Percentiles rank a stretch among this genome's conserved stretches.
phyloP scores from a whole-genome alignment of 192 early-diverging fungal species.

The Obelidium mucronatum region DNA sequence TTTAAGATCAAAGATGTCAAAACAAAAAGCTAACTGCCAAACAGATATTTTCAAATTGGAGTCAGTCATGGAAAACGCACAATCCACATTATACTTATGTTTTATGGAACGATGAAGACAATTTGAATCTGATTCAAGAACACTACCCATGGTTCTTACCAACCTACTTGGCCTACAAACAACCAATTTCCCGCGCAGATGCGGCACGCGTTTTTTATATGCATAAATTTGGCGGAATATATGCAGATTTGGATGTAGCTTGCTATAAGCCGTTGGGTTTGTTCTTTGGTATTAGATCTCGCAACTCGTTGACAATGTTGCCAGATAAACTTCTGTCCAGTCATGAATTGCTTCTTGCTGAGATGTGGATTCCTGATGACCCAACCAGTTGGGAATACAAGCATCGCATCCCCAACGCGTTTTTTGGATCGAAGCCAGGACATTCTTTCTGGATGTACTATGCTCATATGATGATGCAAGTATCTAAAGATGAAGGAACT shows the following conservation, averaged over 20 bases:
- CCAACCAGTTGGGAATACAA: not conserved
- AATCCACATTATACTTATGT: constrained; percentile 19
- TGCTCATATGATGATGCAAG: constrained; percentile 23
- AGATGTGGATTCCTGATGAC: not conserved
- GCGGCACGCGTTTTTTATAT: constrained; percentile 45
- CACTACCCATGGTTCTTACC: constrained; percentile 51
- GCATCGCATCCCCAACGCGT: constrained; percentile 50
- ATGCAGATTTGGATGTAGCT: constrained; percentile 46
- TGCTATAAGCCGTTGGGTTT: constrained; percentile 5
- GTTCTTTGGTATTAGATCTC: too few relatives aligned
- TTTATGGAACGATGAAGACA: constrained; percentile 45
- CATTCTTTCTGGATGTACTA: constrained; percentile 49
- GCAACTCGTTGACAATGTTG: not conserved
- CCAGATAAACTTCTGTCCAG: not conserved
- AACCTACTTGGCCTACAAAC: constrained; percentile 32
- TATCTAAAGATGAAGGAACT: not conserved
- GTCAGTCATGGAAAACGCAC: constrained; percentile 5
- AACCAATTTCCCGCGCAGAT: constrained; percentile 43
- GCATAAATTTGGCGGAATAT: constrained; percentile 51
- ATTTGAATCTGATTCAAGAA: constrained; percentile 30
- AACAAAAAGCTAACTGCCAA: not conserved
- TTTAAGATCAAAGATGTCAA: not conserved
- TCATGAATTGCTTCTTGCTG: constrained; percentile 18
- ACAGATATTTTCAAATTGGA: constrained; percentile 10
- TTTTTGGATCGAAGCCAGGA: constrained; percentile 48